Evolutionary conservation across 192 early-diverging fungal species (phyloP).

Genomic region (Coemansia reversa): DNA sequence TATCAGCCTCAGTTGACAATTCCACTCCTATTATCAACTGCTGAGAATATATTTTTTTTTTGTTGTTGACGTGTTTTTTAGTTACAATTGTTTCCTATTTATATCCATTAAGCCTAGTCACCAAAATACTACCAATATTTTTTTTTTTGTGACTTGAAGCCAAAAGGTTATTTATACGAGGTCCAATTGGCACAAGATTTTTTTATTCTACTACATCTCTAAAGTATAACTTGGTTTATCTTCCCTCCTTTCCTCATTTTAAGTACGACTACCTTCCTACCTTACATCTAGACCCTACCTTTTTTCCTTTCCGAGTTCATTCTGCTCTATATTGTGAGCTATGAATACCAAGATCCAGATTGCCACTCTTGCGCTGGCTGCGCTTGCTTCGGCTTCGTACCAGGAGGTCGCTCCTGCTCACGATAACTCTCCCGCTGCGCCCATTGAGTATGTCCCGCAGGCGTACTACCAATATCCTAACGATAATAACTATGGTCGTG

Average conservation of each 20-base stretch:
- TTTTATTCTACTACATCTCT: too few relatives aligned
- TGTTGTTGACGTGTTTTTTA: constrained; percentile 13
- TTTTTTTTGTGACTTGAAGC: too few relatives aligned
- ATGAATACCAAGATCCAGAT: constrained; percentile 55
- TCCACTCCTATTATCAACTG: background rate
- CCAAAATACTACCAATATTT: too few relatives aligned
- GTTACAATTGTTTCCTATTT: constrained; percentile 4
- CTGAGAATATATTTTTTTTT: background rate
- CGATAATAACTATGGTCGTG: constrained; percentile 39
- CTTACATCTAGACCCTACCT: background rate
- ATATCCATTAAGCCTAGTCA: constrained; percentile 2
- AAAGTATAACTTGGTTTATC: too few relatives aligned
- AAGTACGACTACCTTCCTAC: too few relatives aligned
- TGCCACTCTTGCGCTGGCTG: constrained; percentile 45
- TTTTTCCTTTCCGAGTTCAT: background rate
- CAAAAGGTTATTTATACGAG: too few relatives aligned
- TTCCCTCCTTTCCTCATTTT: too few relatives aligned
- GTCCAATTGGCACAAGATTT: too few relatives aligned
- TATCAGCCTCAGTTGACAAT: too few relatives aligned
- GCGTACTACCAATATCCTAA: constrained; percentile 19
- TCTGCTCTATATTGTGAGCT: background rate
- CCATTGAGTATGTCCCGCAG: constrained; percentile 19
- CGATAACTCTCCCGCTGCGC: constrained; percentile 12
- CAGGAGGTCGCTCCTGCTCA: constrained; percentile 34
- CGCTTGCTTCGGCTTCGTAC: constrained; percentile 42